Evolutionary conservation across 495 filamentous ascomycete species (phyloP).

Genomic region (Melanomma pulvis-pyrius): DNA sequence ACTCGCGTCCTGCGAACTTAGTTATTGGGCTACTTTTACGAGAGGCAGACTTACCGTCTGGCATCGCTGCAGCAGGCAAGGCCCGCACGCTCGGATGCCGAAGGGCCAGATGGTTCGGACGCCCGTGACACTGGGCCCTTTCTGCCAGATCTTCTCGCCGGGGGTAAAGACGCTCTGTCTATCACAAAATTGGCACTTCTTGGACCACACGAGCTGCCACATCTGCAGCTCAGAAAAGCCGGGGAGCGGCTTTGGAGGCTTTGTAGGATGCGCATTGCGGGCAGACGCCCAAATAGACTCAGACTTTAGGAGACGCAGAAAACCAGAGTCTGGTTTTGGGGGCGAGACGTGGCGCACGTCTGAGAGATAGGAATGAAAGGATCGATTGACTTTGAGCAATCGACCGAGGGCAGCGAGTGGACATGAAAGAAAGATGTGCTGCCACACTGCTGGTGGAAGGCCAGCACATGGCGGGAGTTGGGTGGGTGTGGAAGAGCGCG

Average conservation of each 20-base stretch:
- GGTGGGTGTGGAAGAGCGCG: not conserved
- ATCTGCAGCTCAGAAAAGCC: constrained; percentile 62
- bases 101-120: constrained; percentile 67
- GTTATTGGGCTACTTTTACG: not conserved
- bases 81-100: constrained; percentile 61
- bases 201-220: constrained; percentile 61
- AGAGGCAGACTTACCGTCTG: constrained; percentile 57
- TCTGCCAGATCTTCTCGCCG: constrained; percentile 50
- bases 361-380: constrained; percentile 51
- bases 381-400: constrained; percentile 43
- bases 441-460: constrained; percentile 42
- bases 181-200: constrained; percentile 59
- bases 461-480: constrained; percentile 24
- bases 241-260: constrained; percentile 60
- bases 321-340: constrained; percentile 39
- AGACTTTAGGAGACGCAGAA: constrained; percentile 46
- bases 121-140: constrained; percentile 56
- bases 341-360: constrained; percentile 34
- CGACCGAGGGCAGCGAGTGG: constrained; percentile 39
- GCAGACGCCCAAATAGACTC: constrained; percentile 64
- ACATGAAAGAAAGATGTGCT: constrained; percentile 44
- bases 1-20: constrained; percentile 60
- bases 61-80: constrained; percentile 60
- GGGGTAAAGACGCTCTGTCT: constrained; percentile 35
- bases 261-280: constrained; percentile 56